These are phyloP conservation scores for Barbarea vulgaris DNA, from an alignment of 345 rosid species.

Conservation along the genomic window DNA sequence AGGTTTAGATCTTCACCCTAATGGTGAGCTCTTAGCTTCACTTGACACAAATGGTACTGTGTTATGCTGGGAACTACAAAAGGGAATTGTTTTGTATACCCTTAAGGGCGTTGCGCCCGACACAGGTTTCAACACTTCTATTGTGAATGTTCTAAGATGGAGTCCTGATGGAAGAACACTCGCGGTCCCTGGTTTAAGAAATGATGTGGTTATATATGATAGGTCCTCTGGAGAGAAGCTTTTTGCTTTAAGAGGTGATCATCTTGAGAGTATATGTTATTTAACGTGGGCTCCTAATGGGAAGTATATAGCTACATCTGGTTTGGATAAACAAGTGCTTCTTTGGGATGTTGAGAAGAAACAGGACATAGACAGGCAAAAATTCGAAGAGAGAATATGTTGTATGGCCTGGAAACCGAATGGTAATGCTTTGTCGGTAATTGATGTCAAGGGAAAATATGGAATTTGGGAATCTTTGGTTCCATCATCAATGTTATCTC, in stretches of 20 bases:
- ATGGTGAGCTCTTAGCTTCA: constrained; percentile 78
- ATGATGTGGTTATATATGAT: constrained; percentile 90
- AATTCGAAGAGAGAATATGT: constrained; percentile 71
- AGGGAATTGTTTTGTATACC: constrained; percentile 60
- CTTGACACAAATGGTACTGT: constrained; percentile 84
- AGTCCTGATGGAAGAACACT: constrained; percentile 92
- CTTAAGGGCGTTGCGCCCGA: constrained; percentile 71
- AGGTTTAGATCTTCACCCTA: constrained; percentile 81
- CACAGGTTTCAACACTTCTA: constrained; percentile 60
- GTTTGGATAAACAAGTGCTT: constrained; percentile 82
- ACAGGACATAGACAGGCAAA: constrained; percentile 88
- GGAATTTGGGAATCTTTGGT: constrained; percentile 92
- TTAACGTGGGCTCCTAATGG: constrained; percentile 95
- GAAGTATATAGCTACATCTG: constrained; percentile 86
- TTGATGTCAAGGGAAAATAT: constrained; percentile 75
- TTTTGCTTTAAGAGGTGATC: constrained; percentile 83
- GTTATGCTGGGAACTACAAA: constrained; percentile 83
- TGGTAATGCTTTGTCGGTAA: constrained; percentile 83
- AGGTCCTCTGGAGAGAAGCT: constrained; percentile 90
- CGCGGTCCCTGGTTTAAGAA: constrained; percentile 85
- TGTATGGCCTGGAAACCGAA: constrained; percentile 94
- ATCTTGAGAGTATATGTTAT: constrained; percentile 66
- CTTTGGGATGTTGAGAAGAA: constrained; percentile 87
- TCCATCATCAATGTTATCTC: constrained; percentile 91
- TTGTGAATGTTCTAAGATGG: constrained; percentile 74